phyloP scores from a whole-genome alignment of 345 rosid genomes.

The Conringia planisiliqua region DNA sequence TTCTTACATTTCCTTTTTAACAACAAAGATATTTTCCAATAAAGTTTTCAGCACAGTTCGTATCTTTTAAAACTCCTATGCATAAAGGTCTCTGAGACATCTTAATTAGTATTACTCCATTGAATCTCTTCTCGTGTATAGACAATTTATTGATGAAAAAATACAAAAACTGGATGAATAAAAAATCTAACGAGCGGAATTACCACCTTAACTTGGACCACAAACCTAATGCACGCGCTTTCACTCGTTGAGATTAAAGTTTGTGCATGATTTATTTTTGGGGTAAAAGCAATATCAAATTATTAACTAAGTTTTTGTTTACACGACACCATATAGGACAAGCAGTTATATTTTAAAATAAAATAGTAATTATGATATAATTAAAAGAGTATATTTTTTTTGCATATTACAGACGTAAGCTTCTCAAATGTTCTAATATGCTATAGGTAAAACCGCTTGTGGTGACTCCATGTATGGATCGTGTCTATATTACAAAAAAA shows the following conservation, averaged over 20 bases:
- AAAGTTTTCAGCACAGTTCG: neutral
- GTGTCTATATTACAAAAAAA: too few relatives aligned
- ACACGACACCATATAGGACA: neutral
- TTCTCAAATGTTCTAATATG: too few relatives aligned
- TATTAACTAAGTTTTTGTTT: neutral
- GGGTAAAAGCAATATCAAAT: neutral
- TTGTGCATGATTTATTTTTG: neutral
- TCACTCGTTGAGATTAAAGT: neutral
- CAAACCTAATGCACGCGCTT: neutral
- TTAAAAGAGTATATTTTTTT: too few relatives aligned
- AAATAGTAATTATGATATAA: too few relatives aligned
- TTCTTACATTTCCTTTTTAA: neutral
- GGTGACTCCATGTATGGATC: too few relatives aligned
- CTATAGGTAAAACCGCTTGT: too few relatives aligned
- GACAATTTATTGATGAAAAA: too few relatives aligned
- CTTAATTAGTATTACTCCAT: neutral
- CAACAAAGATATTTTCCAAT: neutral
- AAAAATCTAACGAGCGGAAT: neutral
- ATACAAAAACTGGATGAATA: neutral
- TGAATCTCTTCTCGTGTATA: neutral
- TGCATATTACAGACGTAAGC: too few relatives aligned
- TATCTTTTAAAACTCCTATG: neutral
- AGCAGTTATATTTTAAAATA: too few relatives aligned
- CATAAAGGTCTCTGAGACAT: neutral
- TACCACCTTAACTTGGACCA: neutral